These are phyloP conservation scores for Teratosphaeria nubilosa DNA, from an alignment of 2,329 filamentous ascomycete species.

Conservation along the genomic window DNA sequence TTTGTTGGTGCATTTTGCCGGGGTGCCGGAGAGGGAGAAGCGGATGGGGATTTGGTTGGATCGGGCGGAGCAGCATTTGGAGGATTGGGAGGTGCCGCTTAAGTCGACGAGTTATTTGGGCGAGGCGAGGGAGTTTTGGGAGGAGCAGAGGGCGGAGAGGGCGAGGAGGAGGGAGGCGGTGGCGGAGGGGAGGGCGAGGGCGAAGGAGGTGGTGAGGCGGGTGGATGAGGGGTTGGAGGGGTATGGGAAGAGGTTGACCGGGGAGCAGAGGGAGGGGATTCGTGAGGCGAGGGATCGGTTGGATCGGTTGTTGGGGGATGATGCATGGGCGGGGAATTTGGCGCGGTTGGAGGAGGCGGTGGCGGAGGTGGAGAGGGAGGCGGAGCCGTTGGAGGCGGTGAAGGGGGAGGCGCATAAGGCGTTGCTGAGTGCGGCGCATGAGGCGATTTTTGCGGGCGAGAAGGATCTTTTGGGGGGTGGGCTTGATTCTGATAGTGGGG, in stretches of 20 bases:
- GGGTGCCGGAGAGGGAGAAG: conserved; percentile 24
- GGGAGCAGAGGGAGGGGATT: conserved; percentile 17
- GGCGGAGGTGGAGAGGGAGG: conserved; percentile 11
- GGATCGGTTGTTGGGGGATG: conserved; percentile 16
- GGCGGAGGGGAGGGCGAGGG: conserved; percentile 13
- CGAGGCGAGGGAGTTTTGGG: conserved; percentile 29
- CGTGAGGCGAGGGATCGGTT: conserved; percentile 18
- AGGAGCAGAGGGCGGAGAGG: conserved; percentile 18
- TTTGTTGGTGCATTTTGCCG: conserved; percentile 36
- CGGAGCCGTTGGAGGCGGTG: conserved; percentile 15
- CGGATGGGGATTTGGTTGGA: conserved; percentile 30
- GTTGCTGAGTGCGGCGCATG: conserved; percentile 24
- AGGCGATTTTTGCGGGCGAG: conserved; percentile 27
- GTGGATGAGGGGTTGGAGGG: conserved; percentile 17
- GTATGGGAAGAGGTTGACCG: conserved; percentile 20
- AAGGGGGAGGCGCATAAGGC: conserved; percentile 18
- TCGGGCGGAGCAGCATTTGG: conserved; percentile 27
- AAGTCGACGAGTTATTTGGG: conserved; percentile 28
- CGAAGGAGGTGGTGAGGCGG: conserved; percentile 15
- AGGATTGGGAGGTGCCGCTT: conserved; percentile 30
- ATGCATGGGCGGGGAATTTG: conserved; percentile 10
- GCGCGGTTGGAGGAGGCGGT: conserved; percentile 13
- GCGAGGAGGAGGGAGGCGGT: conserved; percentile 14
- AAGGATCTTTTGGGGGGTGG: conserved; percentile 20
- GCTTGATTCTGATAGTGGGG: conserved; percentile 2